Percentiles rank a stretch among this genome's conserved stretches.
phyloP scores from a whole-genome alignment of 345 rosid species.

The Gossypium anomalum region DNA sequence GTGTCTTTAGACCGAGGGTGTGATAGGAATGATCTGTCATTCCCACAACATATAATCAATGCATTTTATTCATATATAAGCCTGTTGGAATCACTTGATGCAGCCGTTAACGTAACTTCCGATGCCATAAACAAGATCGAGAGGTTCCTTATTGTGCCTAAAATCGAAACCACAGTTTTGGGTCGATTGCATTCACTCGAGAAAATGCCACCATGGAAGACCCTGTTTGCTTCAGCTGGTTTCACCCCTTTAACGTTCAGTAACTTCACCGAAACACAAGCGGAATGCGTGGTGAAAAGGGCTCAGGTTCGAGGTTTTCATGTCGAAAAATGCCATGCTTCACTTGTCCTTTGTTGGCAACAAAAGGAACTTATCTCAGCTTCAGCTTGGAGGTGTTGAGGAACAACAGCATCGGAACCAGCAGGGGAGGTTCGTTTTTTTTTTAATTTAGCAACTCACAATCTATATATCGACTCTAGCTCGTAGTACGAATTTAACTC shows the following conservation, averaged over 20 bases:
- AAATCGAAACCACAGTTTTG: slow-evolving; percentile 41
- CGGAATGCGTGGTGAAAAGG: slow-evolving; percentile 48
- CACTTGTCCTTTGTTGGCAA: slow-evolving; percentile 53
- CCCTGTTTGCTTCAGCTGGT: slow-evolving; percentile 43
- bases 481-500: slow-evolving; percentile 16
- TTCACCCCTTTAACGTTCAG: slow-evolving; percentile 40
- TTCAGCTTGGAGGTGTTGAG: slow-evolving; percentile 56
- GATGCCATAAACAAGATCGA: slow-evolving; percentile 50
- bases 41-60: slow-evolving; percentile 42
- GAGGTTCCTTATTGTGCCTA: slow-evolving; percentile 47
- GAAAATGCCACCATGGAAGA: slow-evolving; percentile 45
- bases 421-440: slow-evolving; percentile 21
- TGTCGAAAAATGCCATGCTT: slow-evolving; percentile 47
- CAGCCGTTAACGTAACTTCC: slow-evolving; percentile 33
- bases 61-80: slow-evolving; percentile 39
- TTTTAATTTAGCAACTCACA: slow-evolving; percentile 21
- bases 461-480: slow-evolving; percentile 17
- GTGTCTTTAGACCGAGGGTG: slow-evolving; percentile 45
- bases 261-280: slow-evolving; percentile 51
- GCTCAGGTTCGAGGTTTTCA: slow-evolving; percentile 47
- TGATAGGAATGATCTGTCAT: slow-evolving; percentile 40
- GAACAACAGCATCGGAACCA: not conserved
- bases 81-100: slow-evolving; percentile 47
- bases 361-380: slow-evolving; percentile 44
- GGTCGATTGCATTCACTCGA: slow-evolving; percentile 38